These are phyloP conservation scores for Exidia glandulosa DNA, from an alignment of 768 basidiomycete genomes.

Conservation along the genomic window DNA sequence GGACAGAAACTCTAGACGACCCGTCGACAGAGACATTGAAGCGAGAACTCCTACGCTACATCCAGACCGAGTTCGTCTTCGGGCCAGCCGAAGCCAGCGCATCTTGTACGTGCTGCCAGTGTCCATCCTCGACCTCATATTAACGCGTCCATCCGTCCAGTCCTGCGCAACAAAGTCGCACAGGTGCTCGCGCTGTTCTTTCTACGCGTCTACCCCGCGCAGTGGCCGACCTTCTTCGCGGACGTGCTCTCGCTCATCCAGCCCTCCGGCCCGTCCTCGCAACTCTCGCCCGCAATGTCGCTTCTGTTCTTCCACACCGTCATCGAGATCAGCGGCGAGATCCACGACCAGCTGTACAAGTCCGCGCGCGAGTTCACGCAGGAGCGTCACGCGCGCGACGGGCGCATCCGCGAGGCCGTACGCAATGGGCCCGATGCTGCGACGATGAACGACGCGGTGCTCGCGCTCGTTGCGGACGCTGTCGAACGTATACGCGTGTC, in stretches of 20 bases:
- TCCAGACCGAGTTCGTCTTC: slow-evolving; percentile 78
- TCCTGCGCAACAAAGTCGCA: slow-evolving; percentile 90
- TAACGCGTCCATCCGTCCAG: slow-evolving; percentile 27
- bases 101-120: slow-evolving; percentile 48
- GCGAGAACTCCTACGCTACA: slow-evolving; percentile 68
- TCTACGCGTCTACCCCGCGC: slow-evolving; percentile 73
- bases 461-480: slow-evolving; percentile 70
- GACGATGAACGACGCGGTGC: slow-evolving; percentile 74
- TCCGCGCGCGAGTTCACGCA: slow-evolving; percentile 64
- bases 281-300: slow-evolving; percentile 47
- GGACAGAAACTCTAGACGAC: slow-evolving; percentile 15
- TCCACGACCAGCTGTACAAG: slow-evolving; percentile 92
- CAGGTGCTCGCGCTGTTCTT: slow-evolving; percentile 85
- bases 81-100: slow-evolving; percentile 76
- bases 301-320: slow-evolving; percentile 86
- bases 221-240: slow-evolving; percentile 79
- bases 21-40: slow-evolving; percentile 31
- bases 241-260: slow-evolving; percentile 52
- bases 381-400: slow-evolving; percentile 70
- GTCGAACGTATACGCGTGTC: slow-evolving; percentile 44
- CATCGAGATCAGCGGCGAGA: slow-evolving; percentile 90
- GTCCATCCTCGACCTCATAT: slow-evolving; percentile 2
- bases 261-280: too few relatives aligned
- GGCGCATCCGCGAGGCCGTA: slow-evolving; percentile 77
- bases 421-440: slow-evolving; percentile 75